Percentiles rank a stretch among this genome's conserved stretches.
Conservation (phyloP, 2,329 filamentous ascomycete genomes). For the Chaetomium sp. region DNA sequence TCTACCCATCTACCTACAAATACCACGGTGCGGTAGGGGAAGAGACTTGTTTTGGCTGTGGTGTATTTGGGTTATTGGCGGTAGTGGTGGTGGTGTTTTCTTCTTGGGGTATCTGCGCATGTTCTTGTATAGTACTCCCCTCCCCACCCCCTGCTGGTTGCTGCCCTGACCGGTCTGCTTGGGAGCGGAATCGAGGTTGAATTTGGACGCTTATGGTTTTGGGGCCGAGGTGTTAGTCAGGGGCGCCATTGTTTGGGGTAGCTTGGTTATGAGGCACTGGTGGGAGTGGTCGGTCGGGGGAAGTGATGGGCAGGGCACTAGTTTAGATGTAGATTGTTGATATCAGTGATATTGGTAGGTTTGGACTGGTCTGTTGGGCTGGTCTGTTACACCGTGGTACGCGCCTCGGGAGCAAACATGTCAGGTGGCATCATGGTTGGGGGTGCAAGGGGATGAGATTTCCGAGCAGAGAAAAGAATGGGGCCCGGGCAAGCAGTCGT, state of each 20-base stretch:
- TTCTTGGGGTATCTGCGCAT: conserved; percentile 13
- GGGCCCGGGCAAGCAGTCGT: background rate
- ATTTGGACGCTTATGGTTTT: no score
- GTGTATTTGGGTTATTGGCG: background rate
- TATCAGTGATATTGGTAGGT: background rate
- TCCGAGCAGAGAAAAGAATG: background rate
- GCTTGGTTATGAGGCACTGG: no score
- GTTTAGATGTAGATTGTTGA: background rate
- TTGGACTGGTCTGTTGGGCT: no score
- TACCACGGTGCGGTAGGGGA: background rate
- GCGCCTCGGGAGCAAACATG: background rate
- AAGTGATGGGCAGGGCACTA: background rate
- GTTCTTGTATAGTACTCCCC: no score
- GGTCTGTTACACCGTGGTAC: background rate
- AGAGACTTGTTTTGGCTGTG: background rate
- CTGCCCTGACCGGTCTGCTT: no score
- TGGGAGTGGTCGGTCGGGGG: background rate
- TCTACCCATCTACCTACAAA: background rate
- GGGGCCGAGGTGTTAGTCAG: background rate
- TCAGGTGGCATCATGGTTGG: background rate
- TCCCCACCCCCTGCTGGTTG: no score
- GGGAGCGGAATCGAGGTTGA: no score
- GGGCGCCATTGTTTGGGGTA: no score
- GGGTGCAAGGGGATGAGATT: background rate
- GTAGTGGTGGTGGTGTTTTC: background rate